Conservation (phyloP, 1,139 yeast species). For the Candida tropicalis region DNA sequence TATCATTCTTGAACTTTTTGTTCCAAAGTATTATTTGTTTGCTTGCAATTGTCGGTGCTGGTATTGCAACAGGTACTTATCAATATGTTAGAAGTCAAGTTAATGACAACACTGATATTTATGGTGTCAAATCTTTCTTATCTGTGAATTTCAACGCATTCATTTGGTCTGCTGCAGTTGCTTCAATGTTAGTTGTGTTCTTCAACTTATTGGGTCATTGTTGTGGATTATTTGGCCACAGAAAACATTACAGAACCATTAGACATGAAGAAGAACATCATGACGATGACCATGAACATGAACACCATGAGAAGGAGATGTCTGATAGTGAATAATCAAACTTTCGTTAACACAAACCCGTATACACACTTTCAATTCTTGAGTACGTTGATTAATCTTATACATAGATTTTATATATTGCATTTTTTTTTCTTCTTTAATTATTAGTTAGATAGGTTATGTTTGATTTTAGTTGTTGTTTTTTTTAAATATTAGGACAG, state of each 20-base stretch:
- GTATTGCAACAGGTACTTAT: constrained; percentile 37
- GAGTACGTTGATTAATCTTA: not conserved
- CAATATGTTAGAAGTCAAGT: constrained; percentile 32
- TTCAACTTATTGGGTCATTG: constrained; percentile 48
- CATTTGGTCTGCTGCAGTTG: constrained; percentile 44
- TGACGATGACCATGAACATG: not conserved
- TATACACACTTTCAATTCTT: not conserved
- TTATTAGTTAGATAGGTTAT: not conserved
- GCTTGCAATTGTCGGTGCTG: constrained; percentile 35
- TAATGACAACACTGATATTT: constrained; percentile 32
- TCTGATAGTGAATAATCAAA: constrained; percentile 7
- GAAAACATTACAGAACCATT: constrained; percentile 29
- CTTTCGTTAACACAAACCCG: not conserved
- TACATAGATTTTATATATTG: not conserved
- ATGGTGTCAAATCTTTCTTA: constrained; percentile 39
- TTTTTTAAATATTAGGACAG: not conserved
- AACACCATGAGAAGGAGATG: constrained; percentile 24
- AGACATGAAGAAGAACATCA: constrained; percentile 17
- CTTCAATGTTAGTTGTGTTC: constrained; percentile 36
- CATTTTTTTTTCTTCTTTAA: not conserved
- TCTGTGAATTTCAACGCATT: constrained; percentile 48
- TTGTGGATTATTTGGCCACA: constrained; percentile 42
- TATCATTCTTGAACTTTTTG: constrained; percentile 43
- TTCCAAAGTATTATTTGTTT: constrained; percentile 36
- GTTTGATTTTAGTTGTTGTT: not conserved